phyloP scores from a whole-genome alignment of 2,329 filamentous ascomycete genomes.

The Mariannaea elegans region DNA sequence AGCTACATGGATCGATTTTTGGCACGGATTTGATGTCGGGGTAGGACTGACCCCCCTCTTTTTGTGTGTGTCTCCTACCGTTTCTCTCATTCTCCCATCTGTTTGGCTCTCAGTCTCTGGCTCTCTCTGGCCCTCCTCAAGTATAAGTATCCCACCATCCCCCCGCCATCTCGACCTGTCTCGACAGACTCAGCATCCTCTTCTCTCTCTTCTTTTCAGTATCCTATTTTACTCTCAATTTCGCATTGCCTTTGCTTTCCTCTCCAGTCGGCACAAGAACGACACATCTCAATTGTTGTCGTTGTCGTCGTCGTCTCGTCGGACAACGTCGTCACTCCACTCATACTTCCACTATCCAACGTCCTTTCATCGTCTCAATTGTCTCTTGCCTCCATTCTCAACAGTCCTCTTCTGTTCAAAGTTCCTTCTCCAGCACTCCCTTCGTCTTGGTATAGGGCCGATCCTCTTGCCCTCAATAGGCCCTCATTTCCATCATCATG shows the following conservation, averaged over 20 bases:
- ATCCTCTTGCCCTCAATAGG: background rate
- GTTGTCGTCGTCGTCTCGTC: background rate
- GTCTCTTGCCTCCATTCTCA: too few relatives aligned
- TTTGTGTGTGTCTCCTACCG: background rate
- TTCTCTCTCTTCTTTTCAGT: conserved; percentile 5
- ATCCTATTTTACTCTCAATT: background rate
- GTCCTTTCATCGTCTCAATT: too few relatives aligned
- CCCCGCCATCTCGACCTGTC: conserved; percentile 24
- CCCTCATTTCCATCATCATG: conserved; percentile 38
- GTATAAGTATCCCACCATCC: conserved; percentile 38
- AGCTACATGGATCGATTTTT: background rate
- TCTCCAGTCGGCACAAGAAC: too few relatives aligned
- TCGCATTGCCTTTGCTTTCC: background rate
- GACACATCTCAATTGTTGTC: background rate
- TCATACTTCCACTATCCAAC: too few relatives aligned
- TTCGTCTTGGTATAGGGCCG: too few relatives aligned
- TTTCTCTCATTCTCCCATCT: background rate
- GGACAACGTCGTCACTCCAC: background rate
- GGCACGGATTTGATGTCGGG: background rate
- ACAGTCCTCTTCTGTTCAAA: too few relatives aligned
- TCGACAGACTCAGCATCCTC: conserved; percentile 22
- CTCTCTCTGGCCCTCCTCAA: conserved; percentile 8
- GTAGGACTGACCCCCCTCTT: conserved; percentile 19
- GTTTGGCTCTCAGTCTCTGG: background rate
- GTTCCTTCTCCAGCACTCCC: too few relatives aligned